Base-by-base conservation (phyloP, 2,329 filamentous ascomycete species). In the Alternaria brassicae region DNA sequence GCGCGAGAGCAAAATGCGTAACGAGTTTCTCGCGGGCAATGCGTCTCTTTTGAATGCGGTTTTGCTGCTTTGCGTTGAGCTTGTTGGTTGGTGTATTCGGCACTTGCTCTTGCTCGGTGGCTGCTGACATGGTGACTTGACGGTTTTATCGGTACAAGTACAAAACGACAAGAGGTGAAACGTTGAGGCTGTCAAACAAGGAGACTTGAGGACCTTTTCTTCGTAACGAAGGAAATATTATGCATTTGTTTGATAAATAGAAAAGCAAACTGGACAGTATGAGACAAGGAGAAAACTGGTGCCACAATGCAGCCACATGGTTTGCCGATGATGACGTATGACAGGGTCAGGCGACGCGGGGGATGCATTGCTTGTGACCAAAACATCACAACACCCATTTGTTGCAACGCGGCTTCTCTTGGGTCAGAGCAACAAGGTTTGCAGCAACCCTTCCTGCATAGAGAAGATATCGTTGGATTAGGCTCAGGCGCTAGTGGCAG, bases 31-130 rank as follows among this genome's bases (percentile, higher is more conserved):
- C 36, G 5, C 56, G 56, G 4, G 56, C 56, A 4, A 59, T 25
- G 15, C 56, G 44, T 30, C 56, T 54, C 21, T 59, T 59, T 10
- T 55, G 37, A 3, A 59, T 59, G 6, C 56, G 44, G 27, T 15
- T 32, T 23, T 25, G 36, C 28, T 59, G 56, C 52, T 59, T 59
- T 39, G 19, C 44, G 37, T 59, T 59, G 28, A 59, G 50, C 6
- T 40, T 37, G 17, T 32, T 30, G 27, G 30, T 13, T 6, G 37
- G 39, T 12, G 37, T 25, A 7, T 49, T 19, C 25, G 28, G 36
- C 15, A 25, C 34, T 49, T 53, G 27, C 30, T 54, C 51, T 54
- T 53, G 27, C 30, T 54, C 51, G 39, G 39, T 45, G 19, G 50
- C 17, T 28, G 32, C 36, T 45, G 54, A 30, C 54, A 57, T 57